phyloP scores from a whole-genome alignment of 805 yeast species.

The Saturnispora gosingensis region DNA sequence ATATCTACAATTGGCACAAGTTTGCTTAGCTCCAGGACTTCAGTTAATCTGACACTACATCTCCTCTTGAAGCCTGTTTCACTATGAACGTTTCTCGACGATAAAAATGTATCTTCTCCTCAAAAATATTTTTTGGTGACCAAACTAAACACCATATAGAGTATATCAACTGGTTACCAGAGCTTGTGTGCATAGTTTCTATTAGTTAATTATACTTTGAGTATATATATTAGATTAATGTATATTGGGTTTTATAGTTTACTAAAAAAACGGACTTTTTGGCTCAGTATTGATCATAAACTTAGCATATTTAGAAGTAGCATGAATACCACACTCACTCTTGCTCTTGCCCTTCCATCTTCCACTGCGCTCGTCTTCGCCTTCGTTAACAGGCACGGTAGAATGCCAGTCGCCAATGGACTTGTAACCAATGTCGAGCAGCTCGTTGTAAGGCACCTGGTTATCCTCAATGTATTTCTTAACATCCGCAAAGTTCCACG shows the following conservation, averaged over 20 bases:
- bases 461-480: constrained; percentile 56
- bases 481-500: constrained; percentile 73
- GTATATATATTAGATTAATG: not conserved
- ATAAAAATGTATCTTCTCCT: no score
- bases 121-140: no score
- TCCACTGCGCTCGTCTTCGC: constrained; percentile 95
- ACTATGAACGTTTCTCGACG: no score
- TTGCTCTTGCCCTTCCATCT: constrained; percentile 91
- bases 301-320: constrained; percentile 63
- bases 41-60: no score
- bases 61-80: no score
- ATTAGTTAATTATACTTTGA: no score
- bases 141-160: no score
- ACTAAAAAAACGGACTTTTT: not conserved
- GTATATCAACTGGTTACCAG: no score
- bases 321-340: constrained; percentile 95
- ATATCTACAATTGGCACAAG: no score
- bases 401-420: constrained; percentile 96
- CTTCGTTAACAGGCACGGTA: constrained; percentile 79
- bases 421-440: constrained; percentile 78
- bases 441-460: constrained; percentile 76
- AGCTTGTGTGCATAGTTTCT: no score
- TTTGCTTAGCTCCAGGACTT: no score
- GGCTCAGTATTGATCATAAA: constrained; percentile 28
- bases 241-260: not conserved